A percentile compares a stretch with the other conserved stretches of the same genome.
Evolutionary conservation across 441 rosid species (phyloP).

Genomic region (Hura crepitans): DNA sequence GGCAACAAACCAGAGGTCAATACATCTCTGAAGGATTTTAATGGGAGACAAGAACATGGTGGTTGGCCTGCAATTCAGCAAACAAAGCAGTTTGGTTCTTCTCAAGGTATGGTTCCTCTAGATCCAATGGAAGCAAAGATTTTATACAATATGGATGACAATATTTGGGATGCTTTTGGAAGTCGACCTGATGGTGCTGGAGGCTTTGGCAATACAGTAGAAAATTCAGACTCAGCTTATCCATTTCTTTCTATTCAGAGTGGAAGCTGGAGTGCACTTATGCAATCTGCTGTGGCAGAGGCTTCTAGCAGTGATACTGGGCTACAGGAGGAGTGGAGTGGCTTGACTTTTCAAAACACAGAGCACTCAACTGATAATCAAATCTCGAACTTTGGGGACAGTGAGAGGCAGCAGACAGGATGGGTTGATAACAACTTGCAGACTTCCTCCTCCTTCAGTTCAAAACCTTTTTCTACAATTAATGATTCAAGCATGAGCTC

Average conservation of each 20-base stretch:
- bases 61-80: slow-evolving; percentile 41
- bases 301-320: slow-evolving; percentile 45
- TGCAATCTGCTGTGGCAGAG: slow-evolving; percentile 86
- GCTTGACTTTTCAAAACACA: slow-evolving; percentile 37
- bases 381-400: slow-evolving; percentile 24
- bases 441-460: slow-evolving; percentile 17
- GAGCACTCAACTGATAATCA: slow-evolving; percentile 24
- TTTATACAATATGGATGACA: slow-evolving; percentile 72
- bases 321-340: slow-evolving; percentile 53
- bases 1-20: slow-evolving; percentile 30
- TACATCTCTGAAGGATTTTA: slow-evolving; percentile 7
- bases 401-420: slow-evolving; percentile 33
- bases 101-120: slow-evolving; percentile 51
- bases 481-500: slow-evolving; percentile 8
- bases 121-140: slow-evolving; percentile 84
- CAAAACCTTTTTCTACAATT: slow-evolving; percentile 14
- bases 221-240: slow-evolving; percentile 38
- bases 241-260: slow-evolving; percentile 74
- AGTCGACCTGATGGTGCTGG: slow-evolving; percentile 38
- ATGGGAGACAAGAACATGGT: slow-evolving; percentile 31
- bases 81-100: slow-evolving; percentile 30
- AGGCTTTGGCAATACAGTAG: slow-evolving; percentile 35
- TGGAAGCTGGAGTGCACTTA: slow-evolving; percentile 98
- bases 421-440: slow-evolving; percentile 38
- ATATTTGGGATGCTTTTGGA: slow-evolving; percentile 73